Evolutionary conservation across 176 grass and related monocot species (phyloP).

Genomic region (Bolboschoenus planiculmis): DNA sequence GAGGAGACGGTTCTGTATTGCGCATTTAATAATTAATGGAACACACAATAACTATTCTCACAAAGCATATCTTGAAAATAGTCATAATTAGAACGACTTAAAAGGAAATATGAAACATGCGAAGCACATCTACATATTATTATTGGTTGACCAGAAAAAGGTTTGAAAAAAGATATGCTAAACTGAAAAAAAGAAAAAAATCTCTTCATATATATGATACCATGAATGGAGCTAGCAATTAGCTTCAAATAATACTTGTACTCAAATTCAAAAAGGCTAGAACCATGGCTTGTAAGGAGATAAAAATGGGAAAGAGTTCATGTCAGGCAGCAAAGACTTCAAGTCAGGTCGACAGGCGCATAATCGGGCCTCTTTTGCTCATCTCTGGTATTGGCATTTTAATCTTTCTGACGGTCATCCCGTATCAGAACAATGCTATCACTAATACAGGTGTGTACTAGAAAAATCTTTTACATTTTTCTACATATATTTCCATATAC

Average conservation of each 20-base stretch:
- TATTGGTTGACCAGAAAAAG: constrained; percentile 5
- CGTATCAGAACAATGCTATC: neutral
- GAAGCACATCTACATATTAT: neutral
- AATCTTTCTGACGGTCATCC: neutral
- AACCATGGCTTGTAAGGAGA: neutral
- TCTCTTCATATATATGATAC: neutral
- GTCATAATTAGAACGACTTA: neutral
- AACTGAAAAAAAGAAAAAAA: neutral
- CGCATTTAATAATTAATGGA: neutral
- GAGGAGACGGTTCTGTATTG: neutral
- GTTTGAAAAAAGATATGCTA: neutral
- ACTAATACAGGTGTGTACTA: neutral
- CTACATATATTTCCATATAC: neutral
- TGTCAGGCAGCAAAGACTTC: neutral
- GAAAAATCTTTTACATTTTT: neutral
- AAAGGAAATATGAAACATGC: neutral
- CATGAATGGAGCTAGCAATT: neutral
- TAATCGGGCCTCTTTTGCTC: neutral
- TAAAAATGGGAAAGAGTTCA: neutral
- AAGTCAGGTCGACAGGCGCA: neutral
- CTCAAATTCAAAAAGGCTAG: neutral
- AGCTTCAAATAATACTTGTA: neutral
- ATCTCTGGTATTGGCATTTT: neutral
- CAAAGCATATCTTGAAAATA: neutral
- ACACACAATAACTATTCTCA: neutral